Evolutionary conservation across 1,284 basidiomycete genomes (phyloP).

Genomic region (Cutaneotrichosporon cavernicola): DNA sequence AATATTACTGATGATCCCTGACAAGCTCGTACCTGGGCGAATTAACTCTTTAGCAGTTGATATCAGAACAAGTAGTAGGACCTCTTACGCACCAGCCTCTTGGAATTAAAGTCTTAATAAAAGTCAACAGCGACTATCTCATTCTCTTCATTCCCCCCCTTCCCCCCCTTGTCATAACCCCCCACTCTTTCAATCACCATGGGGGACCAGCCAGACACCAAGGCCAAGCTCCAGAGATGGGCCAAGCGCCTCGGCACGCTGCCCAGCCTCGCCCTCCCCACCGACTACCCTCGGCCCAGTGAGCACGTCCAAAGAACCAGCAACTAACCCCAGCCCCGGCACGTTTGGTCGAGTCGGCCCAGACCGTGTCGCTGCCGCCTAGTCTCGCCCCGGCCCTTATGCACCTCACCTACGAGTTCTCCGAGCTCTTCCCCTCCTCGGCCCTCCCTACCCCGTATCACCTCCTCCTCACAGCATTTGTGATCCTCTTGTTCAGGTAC

Average conservation of each 20-base stretch:
- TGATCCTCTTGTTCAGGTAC: slow-evolving; percentile 87
- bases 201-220: slow-evolving; percentile 8
- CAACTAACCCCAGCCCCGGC: slow-evolving; percentile 57
- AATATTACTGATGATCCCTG: not conserved
- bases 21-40: too few species aligned
- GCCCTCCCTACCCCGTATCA: slow-evolving; percentile 80
- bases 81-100: not conserved
- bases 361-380: slow-evolving; percentile 62
- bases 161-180: not conserved
- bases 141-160: not conserved
- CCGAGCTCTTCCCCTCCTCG: slow-evolving; percentile 49
- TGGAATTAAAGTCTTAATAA: not conserved
- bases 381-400: slow-evolving; percentile 49
- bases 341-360: slow-evolving; percentile 75
- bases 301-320: slow-evolving; percentile 15
- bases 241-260: slow-evolving; percentile 58
- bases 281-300: slow-evolving; percentile 86
- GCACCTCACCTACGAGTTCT: slow-evolving; percentile 69
- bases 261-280: slow-evolving; percentile 89
- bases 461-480: slow-evolving; percentile 85
- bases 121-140: not conserved
- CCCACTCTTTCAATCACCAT: not conserved
- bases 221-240: slow-evolving; percentile 50
- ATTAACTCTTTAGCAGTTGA: too few species aligned
- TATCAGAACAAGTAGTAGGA: too few species aligned